phyloP scores from a whole-genome alignment of 225 moss, liverwort and hornwort species.

The Anthoceros angustus region DNA sequence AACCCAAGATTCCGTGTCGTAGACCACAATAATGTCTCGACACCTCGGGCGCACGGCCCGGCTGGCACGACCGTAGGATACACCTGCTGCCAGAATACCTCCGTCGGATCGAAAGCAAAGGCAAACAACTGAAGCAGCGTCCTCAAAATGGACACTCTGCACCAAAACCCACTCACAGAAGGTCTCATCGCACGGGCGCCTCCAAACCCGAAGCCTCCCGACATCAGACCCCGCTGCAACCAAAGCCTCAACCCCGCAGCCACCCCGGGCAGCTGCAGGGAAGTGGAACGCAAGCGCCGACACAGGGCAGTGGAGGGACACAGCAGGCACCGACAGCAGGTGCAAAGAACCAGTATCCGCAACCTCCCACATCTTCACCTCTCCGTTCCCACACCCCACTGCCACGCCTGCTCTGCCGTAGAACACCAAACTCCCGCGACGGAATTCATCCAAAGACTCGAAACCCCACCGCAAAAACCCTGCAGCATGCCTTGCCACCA shows the following conservation, averaged over 20 bases:
- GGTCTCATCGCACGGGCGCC: constrained; percentile 6
- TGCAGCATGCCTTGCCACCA: constrained; percentile 17
- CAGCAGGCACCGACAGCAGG: too few species aligned
- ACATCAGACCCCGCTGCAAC: too few species aligned
- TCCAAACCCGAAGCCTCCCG: constrained; percentile 27
- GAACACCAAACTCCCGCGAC: constrained; percentile 11
- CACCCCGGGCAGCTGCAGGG: too few species aligned
- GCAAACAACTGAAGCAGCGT: constrained; percentile 18
- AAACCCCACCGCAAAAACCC: constrained; percentile 6
- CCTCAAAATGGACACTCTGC: constrained; percentile 11
- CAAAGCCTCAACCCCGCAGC: too few species aligned
- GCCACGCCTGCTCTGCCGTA: constrained; percentile 17
- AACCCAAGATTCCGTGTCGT: constrained; percentile 9
- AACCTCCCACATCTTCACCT: constrained; percentile 16
- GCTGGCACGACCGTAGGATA: constrained; percentile 7
- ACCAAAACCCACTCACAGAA: constrained; percentile 19
- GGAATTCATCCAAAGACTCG: constrained; percentile 6
- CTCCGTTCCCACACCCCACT: constrained; percentile 31
- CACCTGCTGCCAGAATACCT: constrained; percentile 19
- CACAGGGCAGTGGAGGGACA: too few species aligned
- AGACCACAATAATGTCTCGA: constrained; percentile 7
- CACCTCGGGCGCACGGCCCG: neutral
- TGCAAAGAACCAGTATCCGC: too few species aligned
- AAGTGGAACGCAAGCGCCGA: too few species aligned
- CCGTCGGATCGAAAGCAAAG: constrained; percentile 28